Evolutionary conservation across 2,329 filamentous ascomycete species (phyloP).

Genomic region (Fusarium mangiferae): DNA sequence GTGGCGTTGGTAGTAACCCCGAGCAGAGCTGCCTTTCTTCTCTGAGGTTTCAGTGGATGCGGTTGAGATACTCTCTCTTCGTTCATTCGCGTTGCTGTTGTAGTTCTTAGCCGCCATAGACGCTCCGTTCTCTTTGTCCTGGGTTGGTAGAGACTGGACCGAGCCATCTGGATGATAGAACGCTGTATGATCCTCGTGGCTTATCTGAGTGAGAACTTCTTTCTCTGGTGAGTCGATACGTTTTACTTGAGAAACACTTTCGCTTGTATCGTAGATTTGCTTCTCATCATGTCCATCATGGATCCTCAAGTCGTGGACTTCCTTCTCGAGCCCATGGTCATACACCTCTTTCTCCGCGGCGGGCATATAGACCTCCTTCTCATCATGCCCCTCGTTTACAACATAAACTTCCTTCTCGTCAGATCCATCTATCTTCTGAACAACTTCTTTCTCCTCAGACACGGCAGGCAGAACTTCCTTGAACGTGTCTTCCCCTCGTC

Average conservation of each 20-base stretch:
- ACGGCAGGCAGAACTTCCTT: slow-evolving; percentile 21
- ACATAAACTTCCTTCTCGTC: slow-evolving; percentile 8
- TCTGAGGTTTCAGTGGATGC: not conserved
- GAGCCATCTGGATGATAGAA: not conserved
- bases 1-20: not conserved
- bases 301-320: not conserved
- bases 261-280: not conserved
- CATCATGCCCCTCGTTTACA: not conserved
- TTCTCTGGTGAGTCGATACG: not conserved
- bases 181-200: not conserved
- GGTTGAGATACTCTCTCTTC: not conserved
- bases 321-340: not conserved
- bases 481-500: slow-evolving; percentile 10
- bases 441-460: slow-evolving; percentile 29
- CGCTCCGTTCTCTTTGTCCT: not conserved
- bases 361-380: slow-evolving; percentile 10
- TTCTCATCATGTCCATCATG: slow-evolving; percentile 13
- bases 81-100: not conserved
- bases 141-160: not conserved
- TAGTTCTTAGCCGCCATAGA: not conserved
- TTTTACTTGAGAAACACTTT: not conserved
- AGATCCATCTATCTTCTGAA: not conserved
- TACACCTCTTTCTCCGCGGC: slow-evolving; percentile 10
- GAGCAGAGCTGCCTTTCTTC: not conserved
- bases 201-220: not conserved